Evolutionary conservation across 192 early-diverging fungal species (phyloP).

Genomic region (Linnemannia elongata): DNA sequence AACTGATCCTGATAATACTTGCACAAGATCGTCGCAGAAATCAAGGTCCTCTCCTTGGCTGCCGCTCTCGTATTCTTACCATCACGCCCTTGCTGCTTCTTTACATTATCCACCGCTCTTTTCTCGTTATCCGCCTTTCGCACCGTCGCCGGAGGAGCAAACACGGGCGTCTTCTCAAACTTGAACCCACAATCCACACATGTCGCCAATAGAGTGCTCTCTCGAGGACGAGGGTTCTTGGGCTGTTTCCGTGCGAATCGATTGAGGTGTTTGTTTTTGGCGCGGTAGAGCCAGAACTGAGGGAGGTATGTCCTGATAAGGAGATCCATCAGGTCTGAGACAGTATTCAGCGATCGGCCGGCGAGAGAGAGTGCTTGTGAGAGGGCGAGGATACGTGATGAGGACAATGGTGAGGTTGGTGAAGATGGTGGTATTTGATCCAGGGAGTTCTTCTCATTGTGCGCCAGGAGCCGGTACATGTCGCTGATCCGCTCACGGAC

Average conservation of each 20-base stretch:
- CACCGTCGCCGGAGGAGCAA: background rate
- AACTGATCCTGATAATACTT: no score
- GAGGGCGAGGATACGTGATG: background rate
- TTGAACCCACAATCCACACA: slow-evolving; percentile 39
- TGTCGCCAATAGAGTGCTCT: slow-evolving; percentile 4
- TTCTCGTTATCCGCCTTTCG: background rate
- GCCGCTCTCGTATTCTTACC: background rate
- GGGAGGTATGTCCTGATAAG: slow-evolving; percentile 22
- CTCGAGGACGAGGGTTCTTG: slow-evolving; percentile 13
- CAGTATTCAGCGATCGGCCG: background rate
- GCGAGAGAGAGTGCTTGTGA: background rate
- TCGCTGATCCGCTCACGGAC: slow-evolving; percentile 11
- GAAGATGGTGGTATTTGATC: background rate
- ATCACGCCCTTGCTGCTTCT: background rate
- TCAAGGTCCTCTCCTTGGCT: background rate
- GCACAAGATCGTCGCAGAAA: no score
- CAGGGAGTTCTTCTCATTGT: background rate
- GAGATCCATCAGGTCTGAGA: slow-evolving; percentile 12
- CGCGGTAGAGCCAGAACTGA: slow-evolving; percentile 22
- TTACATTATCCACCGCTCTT: background rate
- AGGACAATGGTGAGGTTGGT: background rate
- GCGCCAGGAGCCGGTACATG: background rate
- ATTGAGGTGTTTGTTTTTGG: background rate
- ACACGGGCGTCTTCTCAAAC: slow-evolving; percentile 21
- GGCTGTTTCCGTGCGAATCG: background rate